phyloP scores from a whole-genome alignment of 73 alveolate genomes.

The Paramecium pentaurelia region DNA sequence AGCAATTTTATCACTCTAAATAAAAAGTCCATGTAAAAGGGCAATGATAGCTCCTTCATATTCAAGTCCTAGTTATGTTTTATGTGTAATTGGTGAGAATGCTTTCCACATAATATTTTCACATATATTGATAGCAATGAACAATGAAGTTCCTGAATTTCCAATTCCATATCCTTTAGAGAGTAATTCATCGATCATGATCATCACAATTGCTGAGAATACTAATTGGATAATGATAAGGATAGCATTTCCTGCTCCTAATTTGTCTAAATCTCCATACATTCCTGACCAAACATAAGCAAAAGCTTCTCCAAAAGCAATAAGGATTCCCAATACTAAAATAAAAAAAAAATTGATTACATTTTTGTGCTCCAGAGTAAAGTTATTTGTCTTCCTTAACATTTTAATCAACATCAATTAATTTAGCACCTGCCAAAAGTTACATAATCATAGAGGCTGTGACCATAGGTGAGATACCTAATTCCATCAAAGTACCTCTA shows the following conservation, averaged over 20 bases:
- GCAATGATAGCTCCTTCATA: conserved; percentile 99
- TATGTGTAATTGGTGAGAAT: conserved; percentile 98
- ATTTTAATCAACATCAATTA: conserved; percentile 96
- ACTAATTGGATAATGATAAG: conserved; percentile 94
- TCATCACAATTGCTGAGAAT: conserved; percentile 97
- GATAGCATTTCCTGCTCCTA: conserved; percentile 97
- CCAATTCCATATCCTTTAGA: conserved; percentile 99
- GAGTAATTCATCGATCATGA: conserved; percentile 91
- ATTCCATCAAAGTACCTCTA: conserved; percentile 99
- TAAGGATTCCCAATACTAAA: conserved; percentile 40
- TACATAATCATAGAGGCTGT: conserved; percentile 99
- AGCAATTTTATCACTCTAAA: conserved; percentile 88
- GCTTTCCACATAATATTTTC: conserved; percentile 99
- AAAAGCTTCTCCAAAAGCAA: conserved; percentile 96
- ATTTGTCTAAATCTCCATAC: conserved; percentile 95
- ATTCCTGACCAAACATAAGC: conserved; percentile 99
- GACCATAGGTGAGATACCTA: conserved; percentile 99
- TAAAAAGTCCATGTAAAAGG: conserved; percentile 96
- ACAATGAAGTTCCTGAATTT: conserved; percentile 97
- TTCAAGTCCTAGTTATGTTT: conserved; percentile 94
- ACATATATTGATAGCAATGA: conserved; percentile 99
- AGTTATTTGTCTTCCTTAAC: conserved; percentile 96
- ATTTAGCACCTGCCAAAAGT: conserved; percentile 97
- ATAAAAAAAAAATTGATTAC: background rate
- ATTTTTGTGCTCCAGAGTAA: conserved; percentile 96